A percentile compares a stretch with the other conserved stretches of the same genome.
These are phyloP conservation scores for Bertia moriformis DNA, from an alignment of 2,329 filamentous ascomycete genomes.

Conservation along the genomic window DNA sequence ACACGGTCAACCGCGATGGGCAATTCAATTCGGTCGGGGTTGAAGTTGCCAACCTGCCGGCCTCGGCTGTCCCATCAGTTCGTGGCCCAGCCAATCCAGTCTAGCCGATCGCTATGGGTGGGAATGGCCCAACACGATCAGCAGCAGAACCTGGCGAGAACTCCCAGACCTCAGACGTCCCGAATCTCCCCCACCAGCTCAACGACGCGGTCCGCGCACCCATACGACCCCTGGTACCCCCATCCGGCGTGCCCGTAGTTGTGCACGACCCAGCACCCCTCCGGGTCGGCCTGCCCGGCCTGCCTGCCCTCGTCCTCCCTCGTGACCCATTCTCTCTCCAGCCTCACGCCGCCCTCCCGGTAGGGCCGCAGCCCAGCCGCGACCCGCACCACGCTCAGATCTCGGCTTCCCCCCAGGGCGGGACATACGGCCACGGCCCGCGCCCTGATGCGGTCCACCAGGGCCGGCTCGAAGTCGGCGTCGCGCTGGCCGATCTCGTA, in stretches of 20 bases:
- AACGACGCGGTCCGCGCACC: slow-evolving; percentile 52
- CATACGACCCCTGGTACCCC: slow-evolving; percentile 68
- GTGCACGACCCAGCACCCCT: slow-evolving; percentile 53
- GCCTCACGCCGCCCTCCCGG: slow-evolving; percentile 56
- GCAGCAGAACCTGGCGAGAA: slow-evolving; percentile 7
- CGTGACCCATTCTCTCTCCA: slow-evolving; percentile 57
- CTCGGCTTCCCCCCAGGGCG: slow-evolving; percentile 33
- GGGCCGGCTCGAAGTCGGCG: slow-evolving; percentile 62
- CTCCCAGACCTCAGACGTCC: slow-evolving; percentile 29
- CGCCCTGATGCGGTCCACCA: slow-evolving; percentile 74
- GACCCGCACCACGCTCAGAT: slow-evolving; percentile 65
- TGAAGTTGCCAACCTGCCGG: no score
- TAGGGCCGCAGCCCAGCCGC: slow-evolving; percentile 69
- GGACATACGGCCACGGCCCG: slow-evolving; percentile 52
- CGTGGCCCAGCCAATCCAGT: no score
- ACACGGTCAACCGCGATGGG: no score
- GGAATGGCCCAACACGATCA: not conserved
- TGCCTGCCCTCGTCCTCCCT: no score
- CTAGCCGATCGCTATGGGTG: not conserved
- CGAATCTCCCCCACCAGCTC: slow-evolving; percentile 55
- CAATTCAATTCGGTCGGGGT: no score
- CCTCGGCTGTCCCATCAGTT: no score
- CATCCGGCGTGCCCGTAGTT: slow-evolving; percentile 70
- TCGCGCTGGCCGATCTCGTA: slow-evolving; percentile 66
- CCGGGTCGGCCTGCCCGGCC: slow-evolving; percentile 23